These are phyloP conservation scores for Nitzschia sp. DNA, from an alignment of 108 stramenopile genomes.

Conservation along the genomic window DNA sequence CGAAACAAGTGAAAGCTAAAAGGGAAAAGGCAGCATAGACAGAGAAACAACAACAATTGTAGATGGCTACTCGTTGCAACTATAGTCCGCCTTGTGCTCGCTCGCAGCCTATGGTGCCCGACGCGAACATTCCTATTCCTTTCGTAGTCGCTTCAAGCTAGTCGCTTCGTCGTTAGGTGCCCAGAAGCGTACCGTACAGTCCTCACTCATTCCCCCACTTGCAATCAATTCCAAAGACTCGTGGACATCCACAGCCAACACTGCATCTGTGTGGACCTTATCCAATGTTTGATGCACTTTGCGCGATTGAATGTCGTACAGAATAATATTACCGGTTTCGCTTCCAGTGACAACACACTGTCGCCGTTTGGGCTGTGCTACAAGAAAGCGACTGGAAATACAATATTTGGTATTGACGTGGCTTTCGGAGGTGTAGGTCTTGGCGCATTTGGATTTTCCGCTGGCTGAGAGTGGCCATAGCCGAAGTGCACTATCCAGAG, in stretches of 20 bases:
- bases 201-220: slow-evolving; percentile 82
- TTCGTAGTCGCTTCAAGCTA: not conserved
- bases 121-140: too few species aligned
- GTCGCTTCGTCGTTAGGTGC: slow-evolving; percentile 39
- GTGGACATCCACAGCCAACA: slow-evolving; percentile 82
- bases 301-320: slow-evolving; percentile 88
- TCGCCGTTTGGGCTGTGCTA: slow-evolving; percentile 53
- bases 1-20: too few species aligned
- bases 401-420: slow-evolving; percentile 75
- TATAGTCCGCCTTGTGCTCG: too few species aligned
- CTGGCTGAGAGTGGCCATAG: slow-evolving; percentile 72
- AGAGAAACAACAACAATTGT: too few species aligned
- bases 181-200: slow-evolving; percentile 84
- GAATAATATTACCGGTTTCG: slow-evolving; percentile 84
- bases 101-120: too few species aligned
- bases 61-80: too few species aligned
- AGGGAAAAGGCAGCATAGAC: too few species aligned
- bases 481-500: slow-evolving; percentile 76
- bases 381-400: slow-evolving; percentile 66
- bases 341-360: slow-evolving; percentile 83
- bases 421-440: slow-evolving; percentile 38
- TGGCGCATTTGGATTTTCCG: slow-evolving; percentile 34
- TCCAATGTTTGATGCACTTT: slow-evolving; percentile 71
- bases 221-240: slow-evolving; percentile 71
- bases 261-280: slow-evolving; percentile 69